Base-by-base conservation (phyloP, 148 eudicot species). In the Rheum nobile region DNA sequence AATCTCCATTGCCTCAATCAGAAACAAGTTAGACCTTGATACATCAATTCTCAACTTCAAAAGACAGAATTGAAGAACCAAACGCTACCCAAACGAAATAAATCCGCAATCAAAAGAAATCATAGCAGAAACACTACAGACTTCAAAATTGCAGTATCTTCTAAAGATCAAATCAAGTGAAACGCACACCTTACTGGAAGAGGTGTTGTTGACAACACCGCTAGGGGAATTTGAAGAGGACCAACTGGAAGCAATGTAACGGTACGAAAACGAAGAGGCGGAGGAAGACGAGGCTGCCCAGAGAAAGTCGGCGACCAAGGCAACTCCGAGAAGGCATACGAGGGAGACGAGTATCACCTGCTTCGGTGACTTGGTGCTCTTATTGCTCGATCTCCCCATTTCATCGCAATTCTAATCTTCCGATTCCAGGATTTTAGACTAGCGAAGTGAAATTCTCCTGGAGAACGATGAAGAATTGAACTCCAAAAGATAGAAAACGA, bases 281-380 rank as follows among this genome's bases (percentile, higher is more conserved):
- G 89, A 71, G 10, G 88, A 79, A 5, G 94, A 86, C 16, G 97
- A 90, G 41, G 97, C 88, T 8, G 94, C 91, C 98, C 96, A 90
- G 1, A 86, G 78, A 26, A 90, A 83, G 83, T 93, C 98, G 50
- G 77, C 86, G 46, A 93, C 29, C 3, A 93, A 79, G 72, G 80
- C 87, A 14, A 75, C 80, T 44, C 87, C 93, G n/a, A 90, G 82
- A 39, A 93, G 80, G 3, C 73, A 85, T 0, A 79, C 72, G 59
- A 84, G 77, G 10, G 81, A 77, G 11, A 81, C 3, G 3, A 79
- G n/a, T 2, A 84, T 42, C 16, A 77, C 71, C 5, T 79, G 39
- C 38, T 81, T 84, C 2, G 75, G 2, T 13, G 82, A 76, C 3
- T 76, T 41, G 11, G n/a, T 38, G 17, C 80, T 76, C 24, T 75